These are phyloP conservation scores for Phaseolus lunatus DNA, from an alignment of 306 rosid genomes.

Conservation along the genomic window DNA sequence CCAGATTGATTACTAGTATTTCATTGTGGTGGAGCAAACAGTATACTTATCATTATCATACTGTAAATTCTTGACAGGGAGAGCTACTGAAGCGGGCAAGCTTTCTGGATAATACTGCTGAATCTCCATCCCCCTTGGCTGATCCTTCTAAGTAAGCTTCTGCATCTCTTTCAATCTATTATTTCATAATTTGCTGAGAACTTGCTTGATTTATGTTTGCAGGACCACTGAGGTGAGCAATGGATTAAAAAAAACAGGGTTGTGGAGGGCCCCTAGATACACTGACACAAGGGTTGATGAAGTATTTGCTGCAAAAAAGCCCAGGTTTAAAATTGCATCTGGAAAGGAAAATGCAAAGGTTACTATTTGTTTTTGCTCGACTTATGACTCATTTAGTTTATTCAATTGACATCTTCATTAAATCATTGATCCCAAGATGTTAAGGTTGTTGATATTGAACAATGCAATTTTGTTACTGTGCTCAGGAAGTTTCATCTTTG, in stretches of 20 bases:
- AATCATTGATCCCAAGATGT: constrained; percentile 28
- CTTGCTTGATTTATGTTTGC: constrained; percentile 45
- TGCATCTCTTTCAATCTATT: constrained; percentile 24
- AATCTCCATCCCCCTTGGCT: constrained; percentile 25
- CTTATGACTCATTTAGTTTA: not conserved
- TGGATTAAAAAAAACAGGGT: constrained; percentile 56
- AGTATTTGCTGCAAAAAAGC: constrained; percentile 67
- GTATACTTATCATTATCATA: not conserved
- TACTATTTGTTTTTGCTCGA: constrained; percentile 25
- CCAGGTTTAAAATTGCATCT: constrained; percentile 51
- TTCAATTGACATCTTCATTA: not conserved
- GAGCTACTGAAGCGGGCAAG: constrained; percentile 54
- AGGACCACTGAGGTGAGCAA: constrained; percentile 49
- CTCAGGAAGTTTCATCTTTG: constrained; percentile 63
- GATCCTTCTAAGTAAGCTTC: constrained; percentile 46
- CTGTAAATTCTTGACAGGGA: constrained; percentile 45
- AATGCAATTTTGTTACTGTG: constrained; percentile 37
- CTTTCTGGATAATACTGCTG: constrained; percentile 41
- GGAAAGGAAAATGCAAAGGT: constrained; percentile 90
- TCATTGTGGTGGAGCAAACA: constrained; percentile 3
- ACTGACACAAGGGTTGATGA: constrained; percentile 74
- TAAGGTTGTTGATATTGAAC: constrained; percentile 21
- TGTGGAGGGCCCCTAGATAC: constrained; percentile 62
- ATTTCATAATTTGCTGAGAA: constrained; percentile 22
- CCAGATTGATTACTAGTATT: not conserved